A percentile compares a stretch with the other conserved stretches of the same genome.
These are phyloP conservation scores for Coprinellus aureogranulatus DNA, from an alignment of 768 basidiomycete genomes.

Conservation along the genomic window DNA sequence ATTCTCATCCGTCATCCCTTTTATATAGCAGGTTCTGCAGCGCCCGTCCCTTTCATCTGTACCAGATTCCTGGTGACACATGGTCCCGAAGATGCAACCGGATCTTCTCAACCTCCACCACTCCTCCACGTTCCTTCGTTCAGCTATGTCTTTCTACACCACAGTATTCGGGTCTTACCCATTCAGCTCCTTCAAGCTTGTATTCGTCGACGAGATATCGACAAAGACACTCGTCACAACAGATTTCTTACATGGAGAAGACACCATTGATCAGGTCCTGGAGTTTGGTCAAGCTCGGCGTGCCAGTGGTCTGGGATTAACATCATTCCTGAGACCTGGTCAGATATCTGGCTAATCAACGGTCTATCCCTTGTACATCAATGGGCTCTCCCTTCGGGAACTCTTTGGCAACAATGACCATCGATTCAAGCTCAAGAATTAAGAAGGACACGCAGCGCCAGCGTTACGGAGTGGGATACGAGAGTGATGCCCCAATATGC, in stretches of 20 bases:
- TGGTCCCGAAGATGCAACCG: constrained; percentile 59
- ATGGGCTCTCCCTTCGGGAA: constrained; percentile 81
- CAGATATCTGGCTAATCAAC: constrained; percentile 96
- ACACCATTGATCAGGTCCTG: constrained; percentile 89
- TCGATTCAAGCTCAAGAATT: constrained; percentile 88
- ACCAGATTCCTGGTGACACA: constrained; percentile 63
- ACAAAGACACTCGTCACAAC: constrained; percentile 71
- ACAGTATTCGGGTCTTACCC: constrained; percentile 95
- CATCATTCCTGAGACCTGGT: constrained; percentile 89
- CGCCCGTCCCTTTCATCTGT: constrained; percentile 88
- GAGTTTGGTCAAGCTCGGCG: constrained; percentile 83
- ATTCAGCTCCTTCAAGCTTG: constrained; percentile 89
- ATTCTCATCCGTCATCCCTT: constrained; percentile 88
- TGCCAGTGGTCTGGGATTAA: constrained; percentile 98
- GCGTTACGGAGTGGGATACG: constrained; percentile 80
- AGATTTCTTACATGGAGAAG: constrained; percentile 83
- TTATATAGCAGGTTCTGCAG: too few relatives aligned
- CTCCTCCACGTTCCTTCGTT: constrained; percentile 77
- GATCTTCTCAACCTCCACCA: constrained; percentile 60
- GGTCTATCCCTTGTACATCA: constrained; percentile 89
- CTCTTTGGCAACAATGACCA: constrained; percentile 96
- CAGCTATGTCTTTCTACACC: constrained; percentile 89
- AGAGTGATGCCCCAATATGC: constrained; percentile 90
- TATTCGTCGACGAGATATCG: constrained; percentile 89
- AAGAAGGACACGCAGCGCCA: constrained; percentile 96